phyloP scores from a whole-genome alignment of 73 alveolate species.

The Effrenium voratum region DNA sequence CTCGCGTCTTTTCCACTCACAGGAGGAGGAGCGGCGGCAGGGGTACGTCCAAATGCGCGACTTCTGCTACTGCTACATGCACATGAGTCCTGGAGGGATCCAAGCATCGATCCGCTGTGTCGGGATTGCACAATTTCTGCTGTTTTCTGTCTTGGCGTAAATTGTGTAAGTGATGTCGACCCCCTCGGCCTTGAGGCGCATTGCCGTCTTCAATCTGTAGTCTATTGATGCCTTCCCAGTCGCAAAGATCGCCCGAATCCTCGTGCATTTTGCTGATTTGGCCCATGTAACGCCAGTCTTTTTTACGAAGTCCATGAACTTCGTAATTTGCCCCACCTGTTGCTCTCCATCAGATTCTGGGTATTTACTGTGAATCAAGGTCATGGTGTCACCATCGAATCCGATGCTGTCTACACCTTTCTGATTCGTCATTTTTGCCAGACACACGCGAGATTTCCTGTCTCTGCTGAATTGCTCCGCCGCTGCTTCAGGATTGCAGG shows the following conservation, averaged over 20 bases:
- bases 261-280: not conserved
- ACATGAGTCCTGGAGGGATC: too few relatives aligned
- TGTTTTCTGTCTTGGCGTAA: not conserved
- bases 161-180: not conserved
- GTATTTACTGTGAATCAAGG: not conserved
- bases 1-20: too few relatives aligned
- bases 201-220: not conserved
- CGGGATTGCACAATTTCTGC: not conserved
- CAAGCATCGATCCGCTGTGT: not conserved
- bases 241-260: not conserved
- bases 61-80: too few relatives aligned
- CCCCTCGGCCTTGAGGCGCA: not conserved
- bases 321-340: not conserved
- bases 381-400: not conserved
- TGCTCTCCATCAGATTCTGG: not conserved
- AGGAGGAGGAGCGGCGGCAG: too few relatives aligned
- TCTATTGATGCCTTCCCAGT: not conserved
- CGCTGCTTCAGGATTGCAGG: not conserved
- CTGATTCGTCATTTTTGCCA: not conserved
- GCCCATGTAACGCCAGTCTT: not conserved
- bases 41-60: too few relatives aligned
- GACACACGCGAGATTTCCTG: not conserved
- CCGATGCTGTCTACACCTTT: not conserved
- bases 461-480: not conserved
- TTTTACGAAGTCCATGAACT: not conserved